phyloP scores from a whole-genome alignment of 2,329 filamentous ascomycete species.

The Epichloe gansuensis region DNA sequence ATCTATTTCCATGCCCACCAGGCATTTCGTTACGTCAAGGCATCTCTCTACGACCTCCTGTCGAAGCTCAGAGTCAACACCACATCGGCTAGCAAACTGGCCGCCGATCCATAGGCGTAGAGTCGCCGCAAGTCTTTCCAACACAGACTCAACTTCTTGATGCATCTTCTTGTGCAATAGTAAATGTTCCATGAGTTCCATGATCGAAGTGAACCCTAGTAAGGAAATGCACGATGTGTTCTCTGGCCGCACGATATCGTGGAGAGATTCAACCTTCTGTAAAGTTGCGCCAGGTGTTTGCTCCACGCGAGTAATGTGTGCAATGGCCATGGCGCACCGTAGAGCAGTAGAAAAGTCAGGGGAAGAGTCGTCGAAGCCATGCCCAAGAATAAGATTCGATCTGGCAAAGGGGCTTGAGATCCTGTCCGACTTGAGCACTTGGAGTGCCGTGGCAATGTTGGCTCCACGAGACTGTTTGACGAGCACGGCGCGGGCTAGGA shows the following conservation, averaged over 20 bases:
- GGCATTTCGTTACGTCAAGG: constrained; percentile 39
- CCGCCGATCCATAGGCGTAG: constrained; percentile 50
- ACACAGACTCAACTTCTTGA: constrained; percentile 31
- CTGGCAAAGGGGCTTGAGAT: constrained; percentile 13
- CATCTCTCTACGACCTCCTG: constrained; percentile 43
- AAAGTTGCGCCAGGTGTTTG: constrained; percentile 21
- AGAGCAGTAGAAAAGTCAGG: constrained; percentile 44
- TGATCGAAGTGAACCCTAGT: constrained; percentile 46
- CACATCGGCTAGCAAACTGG: constrained; percentile 34
- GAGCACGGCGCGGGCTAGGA: constrained; percentile 46
- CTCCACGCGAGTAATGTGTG: constrained; percentile 38
- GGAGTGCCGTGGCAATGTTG: constrained; percentile 43
- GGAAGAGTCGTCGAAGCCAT: constrained; percentile 25
- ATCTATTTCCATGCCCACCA: constrained; percentile 47
- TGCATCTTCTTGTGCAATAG: constrained; percentile 33
- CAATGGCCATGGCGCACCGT: constrained; percentile 46
- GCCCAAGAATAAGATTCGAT: constrained; percentile 33
- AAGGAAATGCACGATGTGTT: constrained; percentile 35
- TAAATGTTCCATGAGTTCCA: constrained; percentile 44
- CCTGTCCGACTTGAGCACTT: constrained; percentile 29
- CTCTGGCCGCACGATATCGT: constrained; percentile 32
- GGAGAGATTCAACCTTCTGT: constrained; percentile 34
- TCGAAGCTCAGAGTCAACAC: constrained; percentile 38
- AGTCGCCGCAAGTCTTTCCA: constrained; percentile 44
- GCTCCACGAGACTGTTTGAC: constrained; percentile 38